These are phyloP conservation scores for Backusella tuberculispora DNA, from an alignment of 192 early-diverging fungal genomes.

Conservation along the genomic window DNA sequence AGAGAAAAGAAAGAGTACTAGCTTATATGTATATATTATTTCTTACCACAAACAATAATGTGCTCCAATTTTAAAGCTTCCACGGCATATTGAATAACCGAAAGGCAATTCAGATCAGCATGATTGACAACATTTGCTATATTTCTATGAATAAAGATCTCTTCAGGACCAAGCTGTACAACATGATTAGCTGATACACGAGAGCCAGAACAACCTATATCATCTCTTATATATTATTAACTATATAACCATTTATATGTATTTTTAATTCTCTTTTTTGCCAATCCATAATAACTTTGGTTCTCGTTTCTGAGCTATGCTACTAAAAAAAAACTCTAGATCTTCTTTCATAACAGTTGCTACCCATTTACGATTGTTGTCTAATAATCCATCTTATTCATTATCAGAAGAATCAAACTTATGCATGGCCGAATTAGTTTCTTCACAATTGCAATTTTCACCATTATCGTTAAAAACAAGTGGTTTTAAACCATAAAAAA, in stretches of 20 bases:
- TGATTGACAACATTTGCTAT: slow-evolving; percentile 91
- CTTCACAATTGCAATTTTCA: neutral
- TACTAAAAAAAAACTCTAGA: slow-evolving; percentile 80
- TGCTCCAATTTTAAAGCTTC: slow-evolving; percentile 91
- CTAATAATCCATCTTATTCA: slow-evolving; percentile 38
- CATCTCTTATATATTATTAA: neutral
- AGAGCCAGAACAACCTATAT: slow-evolving; percentile 87
- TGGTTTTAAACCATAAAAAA: neutral
- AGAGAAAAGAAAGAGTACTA: too few relatives aligned
- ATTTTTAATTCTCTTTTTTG: slow-evolving; percentile 21
- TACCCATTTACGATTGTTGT: slow-evolving; percentile 70
- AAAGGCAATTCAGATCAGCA: slow-evolving; percentile 81
- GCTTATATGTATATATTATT: neutral
- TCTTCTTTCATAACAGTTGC: slow-evolving; percentile 53
- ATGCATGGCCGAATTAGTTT: slow-evolving; percentile 1
- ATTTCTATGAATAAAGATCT: slow-evolving; percentile 97
- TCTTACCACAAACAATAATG: slow-evolving; percentile 85
- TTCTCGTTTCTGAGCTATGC: slow-evolving; percentile 72
- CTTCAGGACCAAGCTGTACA: slow-evolving; percentile 70
- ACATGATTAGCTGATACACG: slow-evolving; percentile 87
- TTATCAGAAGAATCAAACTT: slow-evolving; percentile 37
- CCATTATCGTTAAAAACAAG: slow-evolving; percentile 2
- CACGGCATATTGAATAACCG: slow-evolving; percentile 94
- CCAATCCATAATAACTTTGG: slow-evolving; percentile 91
- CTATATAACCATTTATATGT: neutral